Conservation (phyloP, 345 rosid genomes). For the Populus davidiana region DNA sequence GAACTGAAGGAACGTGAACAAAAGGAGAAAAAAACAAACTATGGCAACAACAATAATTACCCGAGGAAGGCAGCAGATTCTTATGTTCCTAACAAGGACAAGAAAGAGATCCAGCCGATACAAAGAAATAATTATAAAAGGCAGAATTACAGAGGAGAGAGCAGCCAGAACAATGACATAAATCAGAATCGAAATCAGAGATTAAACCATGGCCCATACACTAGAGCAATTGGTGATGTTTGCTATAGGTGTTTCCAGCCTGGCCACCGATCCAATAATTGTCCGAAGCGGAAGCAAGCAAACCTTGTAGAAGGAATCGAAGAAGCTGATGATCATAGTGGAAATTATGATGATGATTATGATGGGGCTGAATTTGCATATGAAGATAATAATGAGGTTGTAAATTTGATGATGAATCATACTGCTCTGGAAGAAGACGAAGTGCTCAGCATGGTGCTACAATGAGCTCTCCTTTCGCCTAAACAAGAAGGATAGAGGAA, state of each 20-base stretch:
- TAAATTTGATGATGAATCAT: background rate
- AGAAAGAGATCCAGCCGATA: no score
- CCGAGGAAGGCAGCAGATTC: background rate
- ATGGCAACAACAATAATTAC: background rate
- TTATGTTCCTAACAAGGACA: background rate
- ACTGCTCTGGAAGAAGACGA: background rate
- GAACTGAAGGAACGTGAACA: background rate
- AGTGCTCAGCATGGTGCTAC: background rate
- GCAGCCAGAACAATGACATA: background rate
- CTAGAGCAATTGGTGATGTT: background rate
- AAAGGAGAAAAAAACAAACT: no score
- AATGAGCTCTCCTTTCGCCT: no score
- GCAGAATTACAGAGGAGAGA: background rate
- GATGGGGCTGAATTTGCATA: background rate
- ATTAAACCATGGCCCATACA: background rate
- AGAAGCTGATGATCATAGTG: background rate
- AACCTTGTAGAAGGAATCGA: background rate
- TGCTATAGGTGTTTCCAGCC: background rate
- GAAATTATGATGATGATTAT: background rate
- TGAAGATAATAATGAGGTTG: background rate
- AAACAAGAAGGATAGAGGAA: background rate
- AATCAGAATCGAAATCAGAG: background rate
- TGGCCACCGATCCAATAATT: background rate
- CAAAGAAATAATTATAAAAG: background rate
- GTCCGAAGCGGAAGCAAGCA: accelerated